phyloP scores from a whole-genome alignment of 129 eudicot species.

The Centella asiatica region DNA sequence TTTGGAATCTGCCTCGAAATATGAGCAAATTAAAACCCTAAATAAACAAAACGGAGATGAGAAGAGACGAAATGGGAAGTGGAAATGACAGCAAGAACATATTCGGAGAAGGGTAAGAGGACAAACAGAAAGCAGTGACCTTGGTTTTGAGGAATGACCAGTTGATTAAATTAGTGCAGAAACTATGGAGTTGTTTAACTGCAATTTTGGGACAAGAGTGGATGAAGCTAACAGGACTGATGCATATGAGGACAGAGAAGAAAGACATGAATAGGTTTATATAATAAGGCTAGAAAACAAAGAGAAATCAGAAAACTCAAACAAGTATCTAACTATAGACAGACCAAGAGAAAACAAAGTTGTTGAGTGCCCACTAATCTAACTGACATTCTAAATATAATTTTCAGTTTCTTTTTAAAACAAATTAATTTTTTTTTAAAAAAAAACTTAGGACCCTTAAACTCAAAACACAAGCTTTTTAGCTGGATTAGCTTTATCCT shows the following conservation, averaged over 20 bases:
- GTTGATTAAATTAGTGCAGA: conserved; percentile 20
- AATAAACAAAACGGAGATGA: conserved; percentile 3
- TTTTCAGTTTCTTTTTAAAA: background rate
- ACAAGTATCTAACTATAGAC: background rate
- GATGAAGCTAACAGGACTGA: conserved; percentile 17
- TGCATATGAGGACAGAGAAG: conserved; percentile 5
- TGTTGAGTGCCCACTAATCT: conserved; percentile 26
- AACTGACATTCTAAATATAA: conserved; percentile 20
- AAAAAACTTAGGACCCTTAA: background rate
- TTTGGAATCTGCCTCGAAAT: conserved; percentile 9
- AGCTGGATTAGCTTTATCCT: conserved; percentile 9
- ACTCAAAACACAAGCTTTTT: conserved; percentile 4
- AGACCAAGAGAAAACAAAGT: conserved; percentile 12
- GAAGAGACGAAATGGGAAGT: background rate
- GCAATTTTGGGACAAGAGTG: conserved; percentile 25
- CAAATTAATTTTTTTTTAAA: background rate
- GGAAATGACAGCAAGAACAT: background rate
- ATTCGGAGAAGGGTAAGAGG: conserved; percentile 25
- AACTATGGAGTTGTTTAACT: conserved; percentile 7
- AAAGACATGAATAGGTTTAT: conserved; percentile 11
- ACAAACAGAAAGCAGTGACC: conserved; percentile 28
- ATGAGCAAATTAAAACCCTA: background rate
- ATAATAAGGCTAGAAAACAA: conserved; percentile 5
- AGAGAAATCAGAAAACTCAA: background rate
- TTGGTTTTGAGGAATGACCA: conserved; percentile 23